Percentiles rank a stretch among this genome's conserved stretches.
These are phyloP conservation scores for Boehmeria nivea DNA, from an alignment of 306 rosid genomes.

Conservation along the genomic window DNA sequence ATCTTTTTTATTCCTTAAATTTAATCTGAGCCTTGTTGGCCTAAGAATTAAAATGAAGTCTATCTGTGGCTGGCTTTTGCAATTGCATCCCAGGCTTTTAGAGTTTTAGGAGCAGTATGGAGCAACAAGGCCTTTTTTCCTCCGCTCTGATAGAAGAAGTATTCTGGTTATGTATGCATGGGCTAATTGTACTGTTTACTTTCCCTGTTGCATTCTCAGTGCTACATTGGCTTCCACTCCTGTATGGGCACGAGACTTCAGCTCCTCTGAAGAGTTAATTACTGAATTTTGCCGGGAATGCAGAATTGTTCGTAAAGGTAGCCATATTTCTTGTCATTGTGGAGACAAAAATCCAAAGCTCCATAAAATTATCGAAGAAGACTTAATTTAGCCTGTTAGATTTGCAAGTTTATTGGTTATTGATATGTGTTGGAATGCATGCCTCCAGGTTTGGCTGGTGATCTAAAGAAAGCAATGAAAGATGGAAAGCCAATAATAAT, in stretches of 20 bases:
- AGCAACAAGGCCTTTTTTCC: too few species aligned
- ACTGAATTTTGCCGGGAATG: constrained; percentile 98
- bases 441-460: constrained; percentile 87
- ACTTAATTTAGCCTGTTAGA: constrained; percentile 3
- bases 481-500: constrained; percentile 98
- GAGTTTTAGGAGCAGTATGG: too few species aligned
- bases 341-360: constrained; percentile 7
- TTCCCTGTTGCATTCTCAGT: constrained; percentile 33
- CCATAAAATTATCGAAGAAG: not conserved
- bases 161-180: not conserved
- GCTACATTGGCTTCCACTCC: constrained; percentile 90
- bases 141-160: too few species aligned
- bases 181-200: constrained; percentile 16
- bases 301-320: constrained; percentile 93
- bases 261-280: constrained; percentile 79
- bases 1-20: constrained; percentile 10
- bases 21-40: too few species aligned
- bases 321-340: not conserved
- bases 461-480: constrained; percentile 97
- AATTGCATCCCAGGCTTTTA: too few species aligned
- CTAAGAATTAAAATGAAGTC: not conserved
- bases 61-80: too few species aligned
- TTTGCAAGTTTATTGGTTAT: constrained; percentile 7
- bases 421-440: constrained; percentile 15
- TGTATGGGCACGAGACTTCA: constrained; percentile 84